Evolutionary conservation across 2,329 filamentous ascomycete species (phyloP), one percentile per base, ranked within the genome.

Genomic region (Cyphellophora attinorum): DNA sequence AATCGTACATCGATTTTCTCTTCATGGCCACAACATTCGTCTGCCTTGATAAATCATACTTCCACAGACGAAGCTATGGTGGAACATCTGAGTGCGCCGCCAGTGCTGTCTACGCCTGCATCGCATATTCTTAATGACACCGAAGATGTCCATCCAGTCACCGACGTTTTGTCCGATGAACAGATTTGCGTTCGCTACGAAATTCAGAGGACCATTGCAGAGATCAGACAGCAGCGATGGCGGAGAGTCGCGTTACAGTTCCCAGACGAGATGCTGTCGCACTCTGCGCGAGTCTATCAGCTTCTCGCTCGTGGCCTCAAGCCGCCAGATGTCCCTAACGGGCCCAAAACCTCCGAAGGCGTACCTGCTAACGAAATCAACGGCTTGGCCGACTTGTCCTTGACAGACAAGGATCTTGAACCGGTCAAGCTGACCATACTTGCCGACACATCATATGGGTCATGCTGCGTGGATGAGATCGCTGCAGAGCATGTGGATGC

Each of bases 381-480:
- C 16, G 8, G 16, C 27, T n/a, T n/a, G n/a, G n/a, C n/a, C n/a
- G n/a, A n/a, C 10, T 32, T 18, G 10, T 6, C 30, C 3, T 25
- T 25, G 21, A 25, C 27, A 29, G 8, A 40, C 2, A 43, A 51
- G 21, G 47, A 59, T 2, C n/a, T n/a, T n/a, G n/a, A n/a, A n/a
- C n/a, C n/a, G n/a, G 53, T 57, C 6, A 62, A 59, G 28, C 67
- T 96, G 34, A 93, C 83, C 49, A 88, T 98, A 40, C 67, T 98
- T 12, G 91, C 81, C 19, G 91, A 98, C 58, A 96, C 91, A 2
- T 95, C 89, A 2, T 98, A 96, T 59, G 93, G 91, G 40, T 81
- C 89, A 0, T 98, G 91, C 61, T 98, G 91, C 52, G 88, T 96
- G 12, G 91, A 98, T 52, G 91, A 98, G 62, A 80, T 96, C 27